These are phyloP conservation scores for Aureobasidium zeae DNA, from an alignment of 2,329 filamentous ascomycete genomes.

Conservation along the genomic window DNA sequence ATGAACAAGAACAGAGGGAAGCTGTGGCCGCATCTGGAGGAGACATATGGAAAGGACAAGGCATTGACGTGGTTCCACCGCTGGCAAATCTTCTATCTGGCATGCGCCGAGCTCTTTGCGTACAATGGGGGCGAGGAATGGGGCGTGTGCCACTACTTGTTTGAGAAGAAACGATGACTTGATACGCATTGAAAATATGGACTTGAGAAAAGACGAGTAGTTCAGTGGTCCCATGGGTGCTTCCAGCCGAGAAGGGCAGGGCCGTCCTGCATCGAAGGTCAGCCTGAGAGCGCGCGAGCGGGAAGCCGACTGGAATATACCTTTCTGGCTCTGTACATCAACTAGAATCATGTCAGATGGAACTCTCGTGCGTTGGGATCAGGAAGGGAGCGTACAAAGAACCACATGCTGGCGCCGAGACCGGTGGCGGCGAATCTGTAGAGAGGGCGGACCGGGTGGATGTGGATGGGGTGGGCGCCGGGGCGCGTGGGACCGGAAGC, in stretches of 20 bases:
- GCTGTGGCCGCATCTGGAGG: slow-evolving; percentile 55
- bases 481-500: slow-evolving; percentile 13
- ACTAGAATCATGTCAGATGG: slow-evolving; percentile 39
- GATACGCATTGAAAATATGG: background rate
- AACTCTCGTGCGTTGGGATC: background rate
- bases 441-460: slow-evolving; percentile 55
- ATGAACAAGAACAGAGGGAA: slow-evolving; percentile 50
- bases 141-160: slow-evolving; percentile 59
- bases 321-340: slow-evolving; percentile 72
- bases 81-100: slow-evolving; percentile 66
- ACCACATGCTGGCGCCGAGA: slow-evolving; percentile 96
- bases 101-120: slow-evolving; percentile 60
- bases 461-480: slow-evolving; percentile 44
- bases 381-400: slow-evolving; percentile 63
- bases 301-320: background rate
- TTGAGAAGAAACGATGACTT: slow-evolving; percentile 43
- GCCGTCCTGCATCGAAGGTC: slow-evolving; percentile 69
- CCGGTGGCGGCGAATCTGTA: slow-evolving; percentile 82
- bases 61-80: slow-evolving; percentile 56
- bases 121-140: slow-evolving; percentile 57
- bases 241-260: slow-evolving; percentile 83
- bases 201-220: background rate
- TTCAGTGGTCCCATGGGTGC: slow-evolving; percentile 92
- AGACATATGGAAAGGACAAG: slow-evolving; percentile 55
- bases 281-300: background rate